Percentiles rank a stretch among this genome's conserved stretches.
Evolutionary conservation across 495 filamentous ascomycete genomes (phyloP).

Genomic region (Cercophora newfieldiana): DNA sequence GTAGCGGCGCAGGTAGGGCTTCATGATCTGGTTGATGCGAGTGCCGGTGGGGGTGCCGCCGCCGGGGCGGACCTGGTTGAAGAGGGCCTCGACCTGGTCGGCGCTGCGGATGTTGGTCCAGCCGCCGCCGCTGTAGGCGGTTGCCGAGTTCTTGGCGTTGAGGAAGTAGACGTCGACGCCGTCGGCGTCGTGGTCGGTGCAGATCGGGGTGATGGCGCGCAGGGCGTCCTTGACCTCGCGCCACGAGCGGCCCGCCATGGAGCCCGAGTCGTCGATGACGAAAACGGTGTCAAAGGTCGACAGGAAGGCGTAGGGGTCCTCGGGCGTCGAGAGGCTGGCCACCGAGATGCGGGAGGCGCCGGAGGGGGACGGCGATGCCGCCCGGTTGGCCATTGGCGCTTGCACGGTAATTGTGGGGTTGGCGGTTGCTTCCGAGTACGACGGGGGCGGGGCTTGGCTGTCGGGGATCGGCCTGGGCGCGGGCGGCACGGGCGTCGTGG

Average conservation of each 20-base stretch:
- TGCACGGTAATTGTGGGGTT: conserved; percentile 22
- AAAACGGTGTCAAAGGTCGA: conserved; percentile 87
- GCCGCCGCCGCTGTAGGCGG: conserved; percentile 25
- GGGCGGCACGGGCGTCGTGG: neutral
- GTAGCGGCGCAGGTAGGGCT: conserved; percentile 60
- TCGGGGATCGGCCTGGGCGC: conserved; percentile 8
- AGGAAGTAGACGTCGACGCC: conserved; percentile 97
- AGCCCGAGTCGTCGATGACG: conserved; percentile 88
- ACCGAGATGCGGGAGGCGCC: conserved; percentile 24
- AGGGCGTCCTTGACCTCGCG: conserved; percentile 71
- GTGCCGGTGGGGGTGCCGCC: conserved; percentile 76
- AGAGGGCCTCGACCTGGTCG: conserved; percentile 18
- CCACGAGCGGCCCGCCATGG: conserved; percentile 83
- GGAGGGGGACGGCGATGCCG: conserved; percentile 27
- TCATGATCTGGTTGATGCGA: conserved; percentile 70
- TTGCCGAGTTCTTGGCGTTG: conserved; percentile 52
- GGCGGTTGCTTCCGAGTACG: conserved; percentile 22
- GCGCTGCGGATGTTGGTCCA: conserved; percentile 22
- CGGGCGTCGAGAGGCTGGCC: conserved; percentile 33
- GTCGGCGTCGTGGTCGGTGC: conserved; percentile 77
- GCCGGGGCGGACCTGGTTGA: conserved; percentile 54
- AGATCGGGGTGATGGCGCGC: conserved; percentile 77
- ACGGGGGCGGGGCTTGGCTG: conserved; percentile 20
- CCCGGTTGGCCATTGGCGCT: neutral
- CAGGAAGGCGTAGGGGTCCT: conserved; percentile 82